Base-by-base conservation (phyloP, 345 rosid genomes). In the Eucalyptus polyanthemos region DNA sequence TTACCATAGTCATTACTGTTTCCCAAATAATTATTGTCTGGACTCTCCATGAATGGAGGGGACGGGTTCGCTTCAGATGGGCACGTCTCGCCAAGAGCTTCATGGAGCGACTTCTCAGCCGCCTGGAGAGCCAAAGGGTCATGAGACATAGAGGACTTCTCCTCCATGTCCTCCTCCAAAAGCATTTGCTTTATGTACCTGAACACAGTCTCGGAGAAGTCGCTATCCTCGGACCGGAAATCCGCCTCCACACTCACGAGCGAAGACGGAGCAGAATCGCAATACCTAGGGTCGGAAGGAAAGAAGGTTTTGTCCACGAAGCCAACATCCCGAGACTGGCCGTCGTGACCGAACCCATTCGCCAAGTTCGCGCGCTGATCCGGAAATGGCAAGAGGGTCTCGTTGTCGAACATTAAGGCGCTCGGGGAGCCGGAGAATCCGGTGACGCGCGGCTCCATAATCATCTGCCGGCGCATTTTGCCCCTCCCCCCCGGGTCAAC, bases 141-240 rank as follows among this genome's bases (percentile, higher is more conserved):
- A 81, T 85, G 93, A 88, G 92, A 91, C 94, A 91, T 92, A 19
- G 89, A 90, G 17, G 95, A 92, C 22, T 90, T 91, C 88, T 92
- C 91, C 56, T 89, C 96, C 94, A 93, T 92, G 90, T 94, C 92
- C 91, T 94, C 97, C 89, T 95, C 97, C 96, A 93, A 81, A 60
- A 95, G 97, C 90, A 94, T 93, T 92, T 94, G 94, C 80, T 89
- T 92, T 88, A 95, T 93, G 89, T 94, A 95, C 89, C 88, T 92
- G 88, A 94, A 93, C 50, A 94, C 91, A 3, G 92, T 92, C 37
- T 95, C 97, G 2, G 94, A 91, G 80, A 90, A 94, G 15, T 94
- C 94, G 88, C 89, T 88, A 44, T 93, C 96, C 81, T 94, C 95
- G n/a, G 93, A 91, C 25, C 92, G 94, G 19, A 90, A 87, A 58